Percentiles rank a stretch among this genome's conserved stretches.
phyloP scores from a whole-genome alignment of 768 basidiomycete genomes.

The Calocybe gangraenosa region DNA sequence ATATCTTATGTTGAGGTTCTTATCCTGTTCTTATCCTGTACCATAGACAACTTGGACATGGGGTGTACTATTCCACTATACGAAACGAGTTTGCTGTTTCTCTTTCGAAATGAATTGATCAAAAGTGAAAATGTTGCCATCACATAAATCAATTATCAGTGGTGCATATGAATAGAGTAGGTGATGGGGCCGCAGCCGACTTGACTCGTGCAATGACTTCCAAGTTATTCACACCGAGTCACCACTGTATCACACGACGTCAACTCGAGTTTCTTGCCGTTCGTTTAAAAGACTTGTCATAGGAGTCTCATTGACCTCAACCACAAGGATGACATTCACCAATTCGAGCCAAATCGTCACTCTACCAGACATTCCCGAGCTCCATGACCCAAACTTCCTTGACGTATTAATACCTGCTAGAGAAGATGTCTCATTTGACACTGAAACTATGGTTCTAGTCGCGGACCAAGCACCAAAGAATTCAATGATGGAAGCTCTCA shows the following conservation, averaged over 20 bases:
- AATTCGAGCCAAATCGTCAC: conserved; percentile 50
- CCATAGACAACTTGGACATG: no score
- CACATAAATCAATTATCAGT: no score
- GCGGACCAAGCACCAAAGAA: conserved; percentile 23
- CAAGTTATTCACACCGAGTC: neutral
- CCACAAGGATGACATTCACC: conserved; percentile 10
- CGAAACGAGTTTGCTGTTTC: no score
- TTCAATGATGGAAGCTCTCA: conserved; percentile 55
- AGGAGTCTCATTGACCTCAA: neutral
- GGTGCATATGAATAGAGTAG: no score
- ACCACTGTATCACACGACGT: neutral
- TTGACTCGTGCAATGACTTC: no score
- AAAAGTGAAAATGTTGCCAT: no score
- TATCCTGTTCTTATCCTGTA: no score
- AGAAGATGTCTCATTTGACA: neutral
- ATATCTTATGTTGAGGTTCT: no score
- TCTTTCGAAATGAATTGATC: no score
- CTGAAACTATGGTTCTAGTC: neutral
- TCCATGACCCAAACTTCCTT: conserved; percentile 52
- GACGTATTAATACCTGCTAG: conserved; percentile 42
- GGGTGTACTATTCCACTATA: no score
- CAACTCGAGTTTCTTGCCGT: neutral
- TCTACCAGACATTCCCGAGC: conserved; percentile 55
- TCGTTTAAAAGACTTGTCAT: no score
- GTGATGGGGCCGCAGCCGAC: no score